Evolutionary conservation across 2,329 filamentous ascomycete species (phyloP).

Genomic region (Chalaropsis ovoidea): DNA sequence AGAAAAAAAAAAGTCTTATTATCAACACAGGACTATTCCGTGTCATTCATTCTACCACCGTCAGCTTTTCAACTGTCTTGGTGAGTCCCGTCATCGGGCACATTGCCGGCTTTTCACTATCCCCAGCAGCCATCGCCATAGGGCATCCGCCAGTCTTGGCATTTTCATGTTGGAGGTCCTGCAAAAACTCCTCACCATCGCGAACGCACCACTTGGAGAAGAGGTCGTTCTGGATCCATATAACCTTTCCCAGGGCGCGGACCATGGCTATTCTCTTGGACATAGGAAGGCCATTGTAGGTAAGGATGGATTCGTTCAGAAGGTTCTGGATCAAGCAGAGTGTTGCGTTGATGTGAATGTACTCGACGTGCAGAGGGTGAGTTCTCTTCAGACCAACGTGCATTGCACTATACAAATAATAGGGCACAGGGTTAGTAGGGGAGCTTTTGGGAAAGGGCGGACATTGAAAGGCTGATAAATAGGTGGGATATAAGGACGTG

Average conservation of each 20-base stretch:
- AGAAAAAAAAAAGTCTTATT: not conserved
- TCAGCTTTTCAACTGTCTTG: conserved; percentile 12
- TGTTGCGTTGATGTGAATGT: conserved; percentile 63
- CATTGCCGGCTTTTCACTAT: conserved; percentile 2
- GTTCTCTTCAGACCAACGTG: conserved; percentile 64
- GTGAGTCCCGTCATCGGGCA: conserved; percentile 15
- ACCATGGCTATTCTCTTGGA: conserved; percentile 62
- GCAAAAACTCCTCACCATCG: conserved; percentile 51
- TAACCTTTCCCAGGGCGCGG: conserved; percentile 67
- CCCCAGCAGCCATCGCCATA: conserved; percentile 7
- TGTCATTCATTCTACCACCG: conserved; percentile 1
- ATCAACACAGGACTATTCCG: not conserved
- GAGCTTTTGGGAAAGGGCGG: not conserved
- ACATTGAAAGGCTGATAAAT: not conserved
- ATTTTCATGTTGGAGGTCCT: not conserved
- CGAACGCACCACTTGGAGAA: conserved; percentile 74
- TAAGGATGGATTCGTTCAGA: conserved; percentile 64
- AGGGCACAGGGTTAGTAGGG: not conserved
- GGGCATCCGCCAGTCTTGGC: not conserved
- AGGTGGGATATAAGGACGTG: no score
- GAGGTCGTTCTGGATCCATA: conserved; percentile 82
- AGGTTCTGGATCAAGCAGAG: conserved; percentile 69
- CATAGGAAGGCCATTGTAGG: conserved; percentile 55
- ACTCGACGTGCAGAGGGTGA: conserved; percentile 67
- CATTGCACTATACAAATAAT: conserved; percentile 49